Conservation (phyloP, 2,329 filamentous ascomycete genomes). For the Colletotrichum noveboracense region DNA sequence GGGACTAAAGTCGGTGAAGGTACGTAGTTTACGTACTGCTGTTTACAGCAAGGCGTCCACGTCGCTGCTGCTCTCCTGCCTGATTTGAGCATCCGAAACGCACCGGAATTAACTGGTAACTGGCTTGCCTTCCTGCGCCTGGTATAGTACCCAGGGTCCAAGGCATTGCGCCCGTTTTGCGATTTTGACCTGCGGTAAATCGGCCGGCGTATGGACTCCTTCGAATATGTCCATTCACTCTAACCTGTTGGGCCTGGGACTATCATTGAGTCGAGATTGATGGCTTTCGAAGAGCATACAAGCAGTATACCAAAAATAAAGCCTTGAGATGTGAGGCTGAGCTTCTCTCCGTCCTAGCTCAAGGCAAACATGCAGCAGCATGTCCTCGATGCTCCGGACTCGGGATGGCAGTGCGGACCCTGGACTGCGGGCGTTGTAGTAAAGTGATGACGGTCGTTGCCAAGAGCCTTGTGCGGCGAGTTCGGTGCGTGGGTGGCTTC, state of each 20-base stretch:
- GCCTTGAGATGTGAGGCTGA: not conserved
- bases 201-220: not conserved
- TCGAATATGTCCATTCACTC: not conserved
- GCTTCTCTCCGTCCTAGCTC: not conserved
- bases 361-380: not conserved
- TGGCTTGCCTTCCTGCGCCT: not conserved
- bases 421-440: slow-evolving; percentile 4
- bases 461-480: not conserved
- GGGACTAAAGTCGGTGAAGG: slow-evolving; percentile 19
- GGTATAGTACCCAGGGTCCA: not conserved
- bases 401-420: not conserved
- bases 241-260: not conserved
- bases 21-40: not conserved
- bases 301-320: not conserved
- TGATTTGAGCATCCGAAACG: slow-evolving; percentile 2
- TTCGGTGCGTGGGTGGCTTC: not conserved
- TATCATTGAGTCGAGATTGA: not conserved
- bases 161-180: slow-evolving; percentile 2
- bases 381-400: not conserved
- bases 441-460: slow-evolving; percentile 1
- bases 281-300: not conserved
- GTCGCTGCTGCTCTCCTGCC: slow-evolving; percentile 12
- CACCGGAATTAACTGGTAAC: not conserved
- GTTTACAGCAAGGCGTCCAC: not conserved
- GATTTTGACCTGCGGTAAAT: not conserved